These are phyloP conservation scores for Garcia nutans DNA, from an alignment of 345 rosid genomes.

Conservation along the genomic window DNA sequence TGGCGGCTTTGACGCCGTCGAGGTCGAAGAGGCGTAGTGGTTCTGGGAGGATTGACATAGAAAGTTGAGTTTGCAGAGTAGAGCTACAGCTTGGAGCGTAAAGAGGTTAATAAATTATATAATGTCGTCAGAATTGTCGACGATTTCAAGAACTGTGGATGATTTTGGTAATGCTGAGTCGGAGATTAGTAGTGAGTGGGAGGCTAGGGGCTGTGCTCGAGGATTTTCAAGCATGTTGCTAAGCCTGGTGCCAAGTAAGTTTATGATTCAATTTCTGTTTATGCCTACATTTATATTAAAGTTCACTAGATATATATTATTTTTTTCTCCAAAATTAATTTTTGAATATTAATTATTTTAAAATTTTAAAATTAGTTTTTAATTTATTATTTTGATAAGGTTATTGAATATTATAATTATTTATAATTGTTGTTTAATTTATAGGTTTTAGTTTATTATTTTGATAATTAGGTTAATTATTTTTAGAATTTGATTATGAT, in stretches of 20 bases:
- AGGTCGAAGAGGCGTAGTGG: constrained; percentile 20
- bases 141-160: constrained; percentile 50
- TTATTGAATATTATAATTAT: too few relatives aligned
- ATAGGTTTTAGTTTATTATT: too few relatives aligned
- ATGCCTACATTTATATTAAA: too few relatives aligned
- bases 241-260: constrained; percentile 53
- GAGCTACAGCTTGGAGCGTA: constrained; percentile 49
- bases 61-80: constrained; percentile 40
- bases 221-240: constrained; percentile 57
- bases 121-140: constrained; percentile 46
- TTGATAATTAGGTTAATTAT: too few relatives aligned
- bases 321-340: too few relatives aligned
- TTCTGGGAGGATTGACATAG: constrained; percentile 44
- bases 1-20: background rate
- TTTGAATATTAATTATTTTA: too few relatives aligned
- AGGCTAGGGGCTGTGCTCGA: constrained; percentile 43
- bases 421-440: too few relatives aligned
- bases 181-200: constrained; percentile 56
- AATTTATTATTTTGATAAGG: too few relatives aligned
- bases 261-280: background rate
- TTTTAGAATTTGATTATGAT: too few relatives aligned
- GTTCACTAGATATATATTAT: too few relatives aligned
- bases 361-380: too few relatives aligned
- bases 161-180: constrained; percentile 38
- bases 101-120: constrained; percentile 46